Evolutionary conservation across 352 stramenopile genomes (phyloP), one percentile per base, ranked within the genome.

Genomic region (Aphanomyces stellatus): DNA sequence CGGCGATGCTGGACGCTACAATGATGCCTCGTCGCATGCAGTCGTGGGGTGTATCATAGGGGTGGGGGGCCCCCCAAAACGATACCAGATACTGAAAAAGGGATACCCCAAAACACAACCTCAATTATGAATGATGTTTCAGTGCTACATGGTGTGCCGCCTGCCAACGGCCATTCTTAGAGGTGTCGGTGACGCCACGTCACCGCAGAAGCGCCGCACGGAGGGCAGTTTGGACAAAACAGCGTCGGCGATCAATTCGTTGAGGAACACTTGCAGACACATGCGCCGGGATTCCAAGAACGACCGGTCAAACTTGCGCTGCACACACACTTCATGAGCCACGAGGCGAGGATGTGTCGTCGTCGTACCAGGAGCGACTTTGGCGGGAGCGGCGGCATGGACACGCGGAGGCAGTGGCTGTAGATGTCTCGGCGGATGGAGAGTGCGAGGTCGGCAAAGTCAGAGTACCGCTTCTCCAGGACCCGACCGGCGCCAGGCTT

Each of bases 401-500:
- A n/a, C n/a, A n/a, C n/a, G n/a, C 6, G 22, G 22, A 2, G 51
- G 15, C 10, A 19, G 30, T 3, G 22, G 17, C 30, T 56, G 11
- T n/a, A 35, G 31, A 53, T 24, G n/a, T 64, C 56, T 10, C 30
- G 24, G 4, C 51, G 40, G 22, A 64, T 64, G 8, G 56, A 19
- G 17, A n/a, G 5, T 10, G 25, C 22, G 17, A 64, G 56, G 25
- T 25, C 2, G 24, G 24, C 56, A 28, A 64, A 64, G 15, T 64
- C 56, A 13, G 56, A 64, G 56, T 64, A 64, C 19, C 56, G 56
- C 30, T 64, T 64, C 24, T 35, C 15, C 10, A 64, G 30, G n/a
- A 33, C 40, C 22, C 43, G 43, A 51, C 37, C n/a, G n/a, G 37
- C 37, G 10, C 28, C 43, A 51, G 28, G 43, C 43, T 51, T 40